These are phyloP conservation scores for Symbiodinium natans DNA, from an alignment of 73 alveolate genomes.

Conservation along the genomic window DNA sequence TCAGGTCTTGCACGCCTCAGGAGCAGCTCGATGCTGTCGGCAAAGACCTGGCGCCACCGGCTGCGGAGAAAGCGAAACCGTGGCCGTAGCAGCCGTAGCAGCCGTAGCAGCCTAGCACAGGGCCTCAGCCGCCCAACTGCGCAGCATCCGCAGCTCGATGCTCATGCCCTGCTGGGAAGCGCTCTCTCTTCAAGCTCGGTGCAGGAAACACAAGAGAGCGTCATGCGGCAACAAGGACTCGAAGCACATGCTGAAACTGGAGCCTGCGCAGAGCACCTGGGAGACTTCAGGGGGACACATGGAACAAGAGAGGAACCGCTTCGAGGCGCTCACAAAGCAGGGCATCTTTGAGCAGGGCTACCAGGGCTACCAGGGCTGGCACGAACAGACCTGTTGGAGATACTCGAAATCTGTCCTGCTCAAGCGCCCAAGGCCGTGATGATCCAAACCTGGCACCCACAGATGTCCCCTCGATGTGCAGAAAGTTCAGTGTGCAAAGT, in stretches of 20 bases:
- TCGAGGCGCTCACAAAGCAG: too few relatives aligned
- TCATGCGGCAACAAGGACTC: too few relatives aligned
- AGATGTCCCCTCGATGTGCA: too few relatives aligned
- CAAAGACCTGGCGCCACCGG: neutral
- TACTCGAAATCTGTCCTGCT: constrained; percentile 70
- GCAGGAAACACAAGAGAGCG: too few relatives aligned
- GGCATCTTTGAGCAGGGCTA: too few relatives aligned
- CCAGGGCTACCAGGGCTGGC: neutral
- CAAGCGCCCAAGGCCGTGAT: constrained; percentile 83
- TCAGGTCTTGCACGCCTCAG: too few relatives aligned
- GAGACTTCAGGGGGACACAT: neutral
- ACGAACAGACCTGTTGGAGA: constrained; percentile 33
- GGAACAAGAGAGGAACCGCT: neutral
- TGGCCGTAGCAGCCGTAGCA: neutral
- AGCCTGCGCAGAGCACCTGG: constrained; percentile 20
- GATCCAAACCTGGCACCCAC: constrained; percentile 53
- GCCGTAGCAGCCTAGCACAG: too few relatives aligned
- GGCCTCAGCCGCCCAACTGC: constrained; percentile 91
- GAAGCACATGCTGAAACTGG: neutral
- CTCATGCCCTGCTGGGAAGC: constrained; percentile 37
- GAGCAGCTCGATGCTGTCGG: neutral
- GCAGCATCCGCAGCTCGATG: constrained; percentile 67
- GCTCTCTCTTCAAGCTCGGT: too few relatives aligned
- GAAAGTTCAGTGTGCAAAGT: too few relatives aligned
- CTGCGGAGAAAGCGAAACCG: neutral